Base-by-base conservation (phyloP, 805 yeast genomes). In the Jamesozyma gamospora region DNA sequence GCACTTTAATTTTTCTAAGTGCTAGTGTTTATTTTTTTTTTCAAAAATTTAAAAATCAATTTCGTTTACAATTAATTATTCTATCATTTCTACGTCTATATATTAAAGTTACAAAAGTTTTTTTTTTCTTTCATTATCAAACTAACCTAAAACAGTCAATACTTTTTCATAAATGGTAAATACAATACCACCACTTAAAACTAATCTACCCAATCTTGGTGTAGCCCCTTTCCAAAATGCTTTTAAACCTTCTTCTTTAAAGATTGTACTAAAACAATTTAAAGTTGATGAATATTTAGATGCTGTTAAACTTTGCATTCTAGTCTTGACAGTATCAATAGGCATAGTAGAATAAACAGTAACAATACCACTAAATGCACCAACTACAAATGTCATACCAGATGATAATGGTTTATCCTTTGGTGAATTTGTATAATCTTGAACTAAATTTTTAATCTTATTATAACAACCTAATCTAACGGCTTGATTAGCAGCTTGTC, bases 151-250 rank as follows among this genome's bases (percentile, higher is more conserved):
- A 11, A 64, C 49, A 3, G 54, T 74, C 60, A 90, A 69, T 67
- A 90, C 81, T 64, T 87, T 84, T 60, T 90, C 98, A 61, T 90
- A 90, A 41, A 92, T 84, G 16, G 97, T 92, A 65, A 90, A 90
- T 24, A 92, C 96, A 49, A 90, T 90, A 53, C 98, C 98, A 45
- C 98, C 98, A 64, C 95, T 82, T 56, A 90, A 71, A 28, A 88
- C 77, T 56, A 90, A 71, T 52, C 98, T 75, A 5, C 97, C 97
- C 45, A 90, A 68, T 57, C 98, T 74, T 34, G 98, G 97, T 2
- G 97, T 92, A 28, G 97, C 95, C 45, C 98, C 98, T 64, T 85
- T 85, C 98, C 98, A 90, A 65, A 87, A 86, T 4, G 96, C 82
- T 55, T 75, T 66, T 47, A 88, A 65, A 9, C 98, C 98, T 64